Evolutionary conservation across 2,329 filamentous ascomycete species (phyloP), one percentile per base, ranked within the genome.

Genomic region (Chrysoporthe puriensis): DNA sequence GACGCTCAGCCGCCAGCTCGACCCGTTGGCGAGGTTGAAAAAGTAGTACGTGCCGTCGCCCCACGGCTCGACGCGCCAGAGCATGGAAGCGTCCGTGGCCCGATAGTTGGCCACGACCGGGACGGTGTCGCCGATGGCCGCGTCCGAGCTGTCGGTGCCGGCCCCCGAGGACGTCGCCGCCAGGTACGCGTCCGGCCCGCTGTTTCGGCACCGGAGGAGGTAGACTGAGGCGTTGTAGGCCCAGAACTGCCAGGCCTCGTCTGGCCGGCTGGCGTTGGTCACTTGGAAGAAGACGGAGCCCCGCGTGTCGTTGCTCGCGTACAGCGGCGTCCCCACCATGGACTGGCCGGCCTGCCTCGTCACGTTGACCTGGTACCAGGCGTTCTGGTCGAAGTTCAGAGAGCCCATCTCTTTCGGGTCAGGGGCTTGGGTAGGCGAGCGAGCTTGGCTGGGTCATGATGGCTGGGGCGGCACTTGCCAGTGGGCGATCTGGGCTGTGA

Each of bases 321-420:
- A 58, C 16, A 58, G 56, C 1, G 32, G 36, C 32, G 34, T 40
- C 0, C 40, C 56, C 43, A 1, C 3, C 11, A 16, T 59, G 32
- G 61, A 67, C 18, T 21, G 16, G 4, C 61, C 62, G 4, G 16
- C 7, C 5, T 52, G 50, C 16, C 18, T 67, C 26, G 66, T 60
- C 66, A 67, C 66, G 13, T 64, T 67, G 52, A 67, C 32, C 32
- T 64, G 66, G 21, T 67, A 67, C 66, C 66, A 67, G 14, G 44
- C 56, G 40, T 67, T 50, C n/a, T 26, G 11, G 16, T 67, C 44
- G n/a, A 67, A 40, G 11, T 64, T 67, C 42, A 67, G 61, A 18
- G 61, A 62, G 26, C 16, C 8, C 56, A 58, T 58, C 36, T n/a
- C 34, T 57, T 4, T 54, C 7, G 32, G 36, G n/a, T 40, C 18